Evolutionary conservation across 2,329 filamentous ascomycete genomes (phyloP).

Genomic region (Xylariaceae sp.): DNA sequence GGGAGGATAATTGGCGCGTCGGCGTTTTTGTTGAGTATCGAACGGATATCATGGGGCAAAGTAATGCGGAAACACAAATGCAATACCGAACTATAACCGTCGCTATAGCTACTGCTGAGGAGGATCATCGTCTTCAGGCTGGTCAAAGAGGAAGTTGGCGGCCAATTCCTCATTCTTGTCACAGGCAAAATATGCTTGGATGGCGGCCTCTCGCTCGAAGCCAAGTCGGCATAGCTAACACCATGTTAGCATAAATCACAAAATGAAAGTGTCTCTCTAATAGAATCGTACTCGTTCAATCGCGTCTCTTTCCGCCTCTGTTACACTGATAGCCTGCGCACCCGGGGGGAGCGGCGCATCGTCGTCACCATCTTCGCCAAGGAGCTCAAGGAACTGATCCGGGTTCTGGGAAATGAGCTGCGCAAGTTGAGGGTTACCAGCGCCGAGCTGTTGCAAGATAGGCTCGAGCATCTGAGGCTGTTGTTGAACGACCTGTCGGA

Average conservation of each 20-base stretch:
- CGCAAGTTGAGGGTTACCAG: constrained; percentile 90
- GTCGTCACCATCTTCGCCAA: constrained; percentile 82
- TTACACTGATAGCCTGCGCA: constrained; percentile 83
- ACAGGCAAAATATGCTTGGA: constrained; percentile 98
- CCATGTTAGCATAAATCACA: constrained; percentile 11
- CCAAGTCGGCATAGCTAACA: constrained; percentile 80
- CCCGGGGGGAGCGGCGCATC: constrained; percentile 82
- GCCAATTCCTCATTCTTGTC: constrained; percentile 99
- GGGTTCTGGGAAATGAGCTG: constrained; percentile 88
- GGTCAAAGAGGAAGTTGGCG: constrained; percentile 96
- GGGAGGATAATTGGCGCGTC: constrained; percentile 11
- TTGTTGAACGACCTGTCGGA: constrained; percentile 94
- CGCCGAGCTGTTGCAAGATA: constrained; percentile 90
- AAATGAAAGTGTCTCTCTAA: background rate
- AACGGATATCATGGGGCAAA: constrained; percentile 17
- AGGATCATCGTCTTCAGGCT: constrained; percentile 77
- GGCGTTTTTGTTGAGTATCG: constrained; percentile 7
- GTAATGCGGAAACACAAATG: constrained; percentile 9
- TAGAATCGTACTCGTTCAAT: constrained; percentile 70
- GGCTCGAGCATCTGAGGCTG: constrained; percentile 98
- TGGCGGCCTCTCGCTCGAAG: constrained; percentile 87
- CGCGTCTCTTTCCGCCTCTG: constrained; percentile 91
- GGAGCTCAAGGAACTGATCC: constrained; percentile 83
- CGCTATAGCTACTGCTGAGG: constrained; percentile 36
- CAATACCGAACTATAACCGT: constrained; percentile 7